These are phyloP conservation scores for Nepenthes mirabilis DNA, from an alignment of 148 eudicot genomes.

Conservation along the genomic window DNA sequence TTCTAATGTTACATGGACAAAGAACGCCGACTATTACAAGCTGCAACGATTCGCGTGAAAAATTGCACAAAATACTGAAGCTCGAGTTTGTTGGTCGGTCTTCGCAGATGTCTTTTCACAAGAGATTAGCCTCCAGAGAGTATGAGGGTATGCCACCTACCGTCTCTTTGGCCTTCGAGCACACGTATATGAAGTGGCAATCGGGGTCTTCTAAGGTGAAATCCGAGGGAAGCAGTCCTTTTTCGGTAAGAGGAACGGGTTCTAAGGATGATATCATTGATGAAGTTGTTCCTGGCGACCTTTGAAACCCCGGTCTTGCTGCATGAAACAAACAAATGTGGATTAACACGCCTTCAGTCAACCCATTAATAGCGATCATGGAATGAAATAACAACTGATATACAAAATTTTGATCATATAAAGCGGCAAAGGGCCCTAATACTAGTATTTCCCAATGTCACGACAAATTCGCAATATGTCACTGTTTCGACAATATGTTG, in stretches of 20 bases:
- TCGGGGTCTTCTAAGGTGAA: constrained; percentile 79
- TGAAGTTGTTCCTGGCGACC: constrained; percentile 25
- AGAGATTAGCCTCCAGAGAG: background rate
- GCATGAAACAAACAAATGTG: constrained; percentile 15
- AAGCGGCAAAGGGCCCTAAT: too few relatives aligned
- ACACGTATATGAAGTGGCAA: constrained; percentile 75
- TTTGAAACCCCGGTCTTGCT: constrained; percentile 89
- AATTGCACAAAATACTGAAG: background rate
- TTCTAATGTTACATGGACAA: too few relatives aligned
- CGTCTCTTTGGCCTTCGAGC: constrained; percentile 37
- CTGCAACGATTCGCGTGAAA: too few relatives aligned
- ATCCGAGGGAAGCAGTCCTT: constrained; percentile 56
- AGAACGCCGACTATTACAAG: too few relatives aligned
- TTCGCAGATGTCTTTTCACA: background rate
- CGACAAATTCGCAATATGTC: too few relatives aligned
- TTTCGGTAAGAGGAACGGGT: constrained; percentile 55
- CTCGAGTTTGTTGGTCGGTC: constrained; percentile 2
- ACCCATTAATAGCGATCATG: too few relatives aligned
- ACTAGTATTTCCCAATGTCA: too few relatives aligned
- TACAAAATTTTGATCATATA: too few relatives aligned
- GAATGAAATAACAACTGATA: too few relatives aligned
- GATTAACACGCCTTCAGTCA: too few relatives aligned
- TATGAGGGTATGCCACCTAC: constrained; percentile 6
- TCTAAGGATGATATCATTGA: constrained; percentile 41
- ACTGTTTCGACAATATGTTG: too few relatives aligned